These are phyloP conservation scores for Trypanosomatidae sp. DNA, from an alignment of 208 protist species.

Conservation along the genomic window DNA sequence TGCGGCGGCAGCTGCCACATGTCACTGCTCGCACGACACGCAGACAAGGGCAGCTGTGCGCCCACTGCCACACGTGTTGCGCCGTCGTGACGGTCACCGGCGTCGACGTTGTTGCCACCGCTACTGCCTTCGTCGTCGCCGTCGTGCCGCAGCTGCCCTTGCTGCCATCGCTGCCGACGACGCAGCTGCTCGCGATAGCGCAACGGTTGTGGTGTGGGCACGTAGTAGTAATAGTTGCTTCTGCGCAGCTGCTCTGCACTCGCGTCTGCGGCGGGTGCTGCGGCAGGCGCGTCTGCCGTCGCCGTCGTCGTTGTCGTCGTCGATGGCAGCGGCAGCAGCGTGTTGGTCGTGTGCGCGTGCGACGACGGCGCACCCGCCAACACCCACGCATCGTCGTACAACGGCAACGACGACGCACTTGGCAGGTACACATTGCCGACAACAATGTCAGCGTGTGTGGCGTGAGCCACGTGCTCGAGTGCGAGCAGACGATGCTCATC, in stretches of 20 bases:
- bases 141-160: no score
- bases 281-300: no score
- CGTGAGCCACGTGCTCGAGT: conserved; percentile 36
- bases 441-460: conserved; percentile 39
- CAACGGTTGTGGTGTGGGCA: conserved; percentile 19
- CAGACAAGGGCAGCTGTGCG: conserved; percentile 21
- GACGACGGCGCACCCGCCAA: conserved; percentile 35
- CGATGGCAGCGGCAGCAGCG: conserved; percentile 21
- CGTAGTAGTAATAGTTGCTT: conserved; percentile 76
- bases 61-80: conserved; percentile 10
- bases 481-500: conserved; percentile 46
- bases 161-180: no score
- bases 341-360: conserved; percentile 68
- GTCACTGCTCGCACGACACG: not conserved
- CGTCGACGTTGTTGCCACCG: no score
- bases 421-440: conserved; percentile 53
- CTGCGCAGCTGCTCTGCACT: no score
- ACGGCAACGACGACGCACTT: conserved; percentile 18
- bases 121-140: no score
- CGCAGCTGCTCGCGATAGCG: no score
- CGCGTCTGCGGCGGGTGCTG: no score
- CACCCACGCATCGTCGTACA: conserved; percentile 57
- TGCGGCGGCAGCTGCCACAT: not conserved
- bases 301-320: conserved; percentile 27
- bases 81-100: not conserved